Conservation (phyloP, 306 rosid genomes). For the Gynostemma pentaphyllum region DNA sequence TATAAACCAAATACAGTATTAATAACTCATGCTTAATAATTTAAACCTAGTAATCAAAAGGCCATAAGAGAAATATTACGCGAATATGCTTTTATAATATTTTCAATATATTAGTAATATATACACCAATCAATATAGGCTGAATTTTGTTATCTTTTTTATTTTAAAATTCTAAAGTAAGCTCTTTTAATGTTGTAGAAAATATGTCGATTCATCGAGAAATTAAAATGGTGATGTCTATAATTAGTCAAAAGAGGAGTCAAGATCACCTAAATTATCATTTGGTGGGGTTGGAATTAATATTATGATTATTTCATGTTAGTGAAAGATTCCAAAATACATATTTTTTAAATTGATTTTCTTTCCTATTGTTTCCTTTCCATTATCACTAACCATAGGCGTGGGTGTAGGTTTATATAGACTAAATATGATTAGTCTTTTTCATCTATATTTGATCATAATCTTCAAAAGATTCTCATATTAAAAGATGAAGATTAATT, state of each 20-base stretch:
- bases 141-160: background rate
- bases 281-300: background rate
- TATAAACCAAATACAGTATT: too few relatives aligned
- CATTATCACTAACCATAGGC: background rate
- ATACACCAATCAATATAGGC: too few relatives aligned
- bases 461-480: conserved; percentile 7
- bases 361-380: background rate
- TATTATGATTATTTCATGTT: background rate
- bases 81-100: too few relatives aligned
- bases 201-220: background rate
- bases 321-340: background rate
- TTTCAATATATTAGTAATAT: too few relatives aligned
- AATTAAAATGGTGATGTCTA: background rate
- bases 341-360: background rate
- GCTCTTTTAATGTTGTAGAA: background rate
- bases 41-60: too few relatives aligned
- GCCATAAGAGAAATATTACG: too few relatives aligned
- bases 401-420: background rate
- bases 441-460: background rate
- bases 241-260: background rate
- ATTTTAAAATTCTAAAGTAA: background rate
- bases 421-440: background rate
- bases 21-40: too few relatives aligned
- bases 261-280: background rate
- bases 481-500: background rate